These are phyloP conservation scores for Fusarium buharicum DNA, from an alignment of 2,329 filamentous ascomycete species.

Conservation along the genomic window DNA sequence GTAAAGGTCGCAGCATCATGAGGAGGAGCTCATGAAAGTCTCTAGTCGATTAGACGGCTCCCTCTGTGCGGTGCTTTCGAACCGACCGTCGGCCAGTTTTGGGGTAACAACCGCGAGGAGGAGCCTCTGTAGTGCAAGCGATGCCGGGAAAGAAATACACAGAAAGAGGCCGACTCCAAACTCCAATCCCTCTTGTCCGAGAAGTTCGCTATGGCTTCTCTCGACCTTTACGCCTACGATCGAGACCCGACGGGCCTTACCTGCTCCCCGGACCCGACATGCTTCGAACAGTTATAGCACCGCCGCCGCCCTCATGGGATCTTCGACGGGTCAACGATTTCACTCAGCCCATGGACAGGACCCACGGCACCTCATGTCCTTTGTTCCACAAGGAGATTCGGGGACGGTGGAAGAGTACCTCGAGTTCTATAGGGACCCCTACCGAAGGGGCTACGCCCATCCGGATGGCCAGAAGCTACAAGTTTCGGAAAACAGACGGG, in stretches of 20 bases:
- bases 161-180: conserved; percentile 12
- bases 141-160: conserved; percentile 32
- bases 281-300: conserved; percentile 43
- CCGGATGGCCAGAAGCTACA: conserved; percentile 60
- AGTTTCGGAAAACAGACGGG: conserved; percentile 62
- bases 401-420: conserved; percentile 64
- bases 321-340: conserved; percentile 20
- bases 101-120: conserved; percentile 42
- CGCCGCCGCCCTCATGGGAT: conserved; percentile 28
- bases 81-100: conserved; percentile 53
- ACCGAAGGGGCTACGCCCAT: conserved; percentile 63
- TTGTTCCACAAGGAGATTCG: conserved; percentile 63
- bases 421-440: conserved; percentile 63
- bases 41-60: conserved; percentile 68
- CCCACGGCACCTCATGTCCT: conserved; percentile 60
- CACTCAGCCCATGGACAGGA: conserved; percentile 30
- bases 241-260: conserved; percentile 35
- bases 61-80: conserved; percentile 66
- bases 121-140: conserved; percentile 40
- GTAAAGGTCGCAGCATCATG: conserved; percentile 53
- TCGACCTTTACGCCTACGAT: conserved; percentile 53
- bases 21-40: conserved; percentile 69
- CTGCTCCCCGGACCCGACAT: conserved; percentile 34
- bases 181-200: conserved; percentile 45
- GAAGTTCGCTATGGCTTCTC: conserved; percentile 54